Evolutionary conservation across 2,329 filamentous ascomycete genomes (phyloP), one percentile per base, ranked within the genome.

Genomic region (Aspergillus sp.): DNA sequence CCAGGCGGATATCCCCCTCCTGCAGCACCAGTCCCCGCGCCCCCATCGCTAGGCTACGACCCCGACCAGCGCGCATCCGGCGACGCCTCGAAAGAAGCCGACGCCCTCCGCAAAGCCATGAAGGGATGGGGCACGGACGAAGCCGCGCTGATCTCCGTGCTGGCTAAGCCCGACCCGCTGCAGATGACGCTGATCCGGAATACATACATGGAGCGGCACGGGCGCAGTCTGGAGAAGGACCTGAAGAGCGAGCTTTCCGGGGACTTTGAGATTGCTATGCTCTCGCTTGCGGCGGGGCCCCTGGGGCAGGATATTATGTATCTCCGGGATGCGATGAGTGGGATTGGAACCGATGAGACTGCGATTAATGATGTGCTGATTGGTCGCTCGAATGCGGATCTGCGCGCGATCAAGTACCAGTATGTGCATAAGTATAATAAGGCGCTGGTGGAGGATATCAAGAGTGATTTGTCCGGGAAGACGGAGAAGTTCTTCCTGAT

Each of bases 401-500:
- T 96, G 40, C 82, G 83, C 54, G 89, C 89, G 41, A 95, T 96
- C 80, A 95, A 93, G 77, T 75, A 79, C 54, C 82, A 84, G 41
- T 96, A 93, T 72, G 82, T 85, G 39, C 81, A 82, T 8, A 83
- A 82, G 1, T 91, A 86, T 77, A 78, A 79, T 39, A 80, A 81
- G n/a, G 78, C 81, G 19, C 82, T 96, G 1, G 88, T 91, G 66
- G 76, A 79, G 11, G 86, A 86, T 42, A 82, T 96, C 65, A 85
- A 84, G 61, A 82, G 82, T 15, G 90, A 96, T 64, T 77, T 96
- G 17, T 90, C 86, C 66, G 83, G 89, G 72, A 92, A 91, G 76
- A 95, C 91, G 1, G 88, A 92, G 73, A 80, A 88, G 27, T 86
- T 95, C 69, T 96, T 93, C 76, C 78, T 90, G 73, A 91, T 95